Evolutionary conservation across 345 rosid genomes (phyloP).

Genomic region (Sonneratia alba): DNA sequence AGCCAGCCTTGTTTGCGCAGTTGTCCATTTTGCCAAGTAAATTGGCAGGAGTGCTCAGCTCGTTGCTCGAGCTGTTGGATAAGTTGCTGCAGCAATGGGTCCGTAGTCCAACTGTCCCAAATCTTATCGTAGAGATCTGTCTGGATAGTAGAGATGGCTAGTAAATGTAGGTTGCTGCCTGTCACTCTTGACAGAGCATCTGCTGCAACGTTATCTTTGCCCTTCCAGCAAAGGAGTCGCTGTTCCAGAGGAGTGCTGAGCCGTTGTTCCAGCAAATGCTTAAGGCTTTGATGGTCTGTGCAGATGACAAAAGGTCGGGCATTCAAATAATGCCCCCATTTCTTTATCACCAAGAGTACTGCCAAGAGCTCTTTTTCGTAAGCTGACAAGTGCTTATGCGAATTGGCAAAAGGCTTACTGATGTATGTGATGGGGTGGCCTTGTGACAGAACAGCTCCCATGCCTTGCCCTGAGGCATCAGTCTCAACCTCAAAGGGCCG

Average conservation of each 20-base stretch:
- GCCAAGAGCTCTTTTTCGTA: background rate
- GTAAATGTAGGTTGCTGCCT: background rate
- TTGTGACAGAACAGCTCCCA: background rate
- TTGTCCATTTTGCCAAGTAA: too few species aligned
- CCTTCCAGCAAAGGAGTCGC: too few species aligned
- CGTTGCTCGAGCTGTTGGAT: too few species aligned
- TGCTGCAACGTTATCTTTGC: too few species aligned
- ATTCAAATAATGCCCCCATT: background rate
- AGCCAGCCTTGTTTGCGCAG: too few species aligned
- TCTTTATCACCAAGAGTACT: background rate
- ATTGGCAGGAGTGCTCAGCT: too few species aligned
- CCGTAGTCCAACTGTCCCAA: too few species aligned
- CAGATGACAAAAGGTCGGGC: background rate
- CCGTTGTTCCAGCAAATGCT: background rate
- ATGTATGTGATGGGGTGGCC: background rate
- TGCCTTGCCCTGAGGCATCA: background rate
- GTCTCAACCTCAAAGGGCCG: conserved; percentile 1
- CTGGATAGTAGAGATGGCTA: too few species aligned
- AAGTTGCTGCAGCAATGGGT: too few species aligned
- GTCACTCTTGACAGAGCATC: background rate
- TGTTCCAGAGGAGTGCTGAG: too few species aligned
- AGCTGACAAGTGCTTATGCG: background rate
- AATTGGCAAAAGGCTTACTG: background rate
- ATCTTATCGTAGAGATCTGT: too few species aligned
- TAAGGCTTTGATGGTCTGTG: background rate